Evolutionary conservation across 331 rosid species (phyloP).

Genomic region (Pyracantha coccinea): DNA sequence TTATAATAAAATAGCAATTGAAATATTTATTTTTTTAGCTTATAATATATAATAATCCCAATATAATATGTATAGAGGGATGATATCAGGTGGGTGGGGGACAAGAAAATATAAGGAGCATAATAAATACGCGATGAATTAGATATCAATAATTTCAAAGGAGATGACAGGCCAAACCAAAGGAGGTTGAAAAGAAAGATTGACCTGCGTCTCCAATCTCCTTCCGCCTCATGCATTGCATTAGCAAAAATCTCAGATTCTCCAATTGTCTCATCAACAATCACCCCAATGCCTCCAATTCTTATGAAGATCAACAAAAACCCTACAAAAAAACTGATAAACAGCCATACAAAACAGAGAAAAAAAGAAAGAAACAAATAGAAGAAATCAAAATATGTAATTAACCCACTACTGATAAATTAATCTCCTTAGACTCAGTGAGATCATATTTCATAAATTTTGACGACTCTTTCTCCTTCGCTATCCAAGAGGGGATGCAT

Average conservation of each 20-base stretch:
- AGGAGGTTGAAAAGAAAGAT: slow-evolving; percentile 45
- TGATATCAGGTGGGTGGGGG: slow-evolving; percentile 33
- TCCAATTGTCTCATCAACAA: neutral
- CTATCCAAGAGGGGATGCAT: neutral
- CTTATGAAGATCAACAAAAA: neutral
- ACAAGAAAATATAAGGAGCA: slow-evolving; percentile 28
- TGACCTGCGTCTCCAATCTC: slow-evolving; percentile 49
- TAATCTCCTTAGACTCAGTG: neutral
- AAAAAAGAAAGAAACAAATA: neutral
- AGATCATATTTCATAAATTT: neutral
- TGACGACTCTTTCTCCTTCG: neutral
- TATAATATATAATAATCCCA: too few species aligned
- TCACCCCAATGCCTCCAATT: neutral
- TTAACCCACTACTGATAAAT: neutral
- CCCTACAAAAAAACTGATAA: neutral
- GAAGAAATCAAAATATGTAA: neutral
- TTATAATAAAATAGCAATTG: neutral
- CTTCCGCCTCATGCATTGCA: neutral
- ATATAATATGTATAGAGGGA: neutral
- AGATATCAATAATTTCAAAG: slow-evolving; percentile 46
- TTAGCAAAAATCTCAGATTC: neutral
- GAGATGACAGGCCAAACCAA: slow-evolving; percentile 22
- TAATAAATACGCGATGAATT: slow-evolving; percentile 50
- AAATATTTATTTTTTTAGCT: too few species aligned
- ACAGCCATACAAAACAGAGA: neutral